These are phyloP conservation scores for Cardamine occulta DNA, from an alignment of 345 rosid species.

Conservation along the genomic window DNA sequence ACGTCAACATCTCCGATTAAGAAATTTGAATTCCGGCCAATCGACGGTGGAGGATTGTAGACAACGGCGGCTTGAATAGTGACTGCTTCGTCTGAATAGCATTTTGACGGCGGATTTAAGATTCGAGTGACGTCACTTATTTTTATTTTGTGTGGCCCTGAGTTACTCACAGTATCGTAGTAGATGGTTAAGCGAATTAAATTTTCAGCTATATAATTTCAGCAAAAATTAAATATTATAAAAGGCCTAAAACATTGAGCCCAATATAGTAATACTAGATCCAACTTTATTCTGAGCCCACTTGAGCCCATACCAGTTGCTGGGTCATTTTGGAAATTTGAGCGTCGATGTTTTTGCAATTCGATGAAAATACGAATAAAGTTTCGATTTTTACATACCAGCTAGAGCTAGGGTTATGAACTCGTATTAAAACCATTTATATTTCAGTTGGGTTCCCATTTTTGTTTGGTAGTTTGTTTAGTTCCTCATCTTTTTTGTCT, in stretches of 20 bases:
- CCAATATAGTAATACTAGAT: no score
- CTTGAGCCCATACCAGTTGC: not conserved
- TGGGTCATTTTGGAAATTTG: no score
- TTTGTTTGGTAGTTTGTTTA: no score
- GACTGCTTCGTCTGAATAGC: conserved; percentile 8
- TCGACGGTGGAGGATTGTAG: conserved; percentile 26
- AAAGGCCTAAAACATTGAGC: no score
- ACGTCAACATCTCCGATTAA: conserved; percentile 33
- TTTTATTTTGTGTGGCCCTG: conserved; percentile 29
- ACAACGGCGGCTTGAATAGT: conserved; percentile 10
- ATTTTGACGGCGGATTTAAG: conserved; percentile 31
- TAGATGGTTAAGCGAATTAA: not conserved
- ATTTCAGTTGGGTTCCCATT: no score
- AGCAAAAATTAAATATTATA: not conserved
- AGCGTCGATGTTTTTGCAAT: no score
- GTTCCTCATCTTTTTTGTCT: no score
- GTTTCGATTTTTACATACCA: no score
- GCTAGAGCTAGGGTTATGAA: no score
- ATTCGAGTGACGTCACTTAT: conserved; percentile 37
- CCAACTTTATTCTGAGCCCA: not conserved
- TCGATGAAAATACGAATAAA: no score
- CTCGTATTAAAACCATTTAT: no score
- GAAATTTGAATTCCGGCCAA: not conserved
- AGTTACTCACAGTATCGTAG: conserved; percentile 13
- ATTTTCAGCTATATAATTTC: not conserved